These are phyloP conservation scores for Marasmius sp. DNA, from an alignment of 1,284 basidiomycete genomes.

Conservation along the genomic window DNA sequence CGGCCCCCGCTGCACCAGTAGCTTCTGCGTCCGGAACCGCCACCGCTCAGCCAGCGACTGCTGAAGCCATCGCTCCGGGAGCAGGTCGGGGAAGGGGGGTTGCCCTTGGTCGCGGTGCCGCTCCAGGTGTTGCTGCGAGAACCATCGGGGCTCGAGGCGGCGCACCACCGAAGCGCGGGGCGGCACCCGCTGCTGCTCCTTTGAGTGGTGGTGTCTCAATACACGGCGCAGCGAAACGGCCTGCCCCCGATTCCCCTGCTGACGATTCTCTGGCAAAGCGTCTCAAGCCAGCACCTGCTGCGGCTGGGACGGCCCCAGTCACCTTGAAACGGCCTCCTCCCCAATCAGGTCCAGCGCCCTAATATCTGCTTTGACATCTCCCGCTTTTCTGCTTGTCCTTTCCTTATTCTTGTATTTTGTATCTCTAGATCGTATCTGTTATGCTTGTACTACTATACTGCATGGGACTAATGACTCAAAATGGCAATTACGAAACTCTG, in stretches of 20 bases:
- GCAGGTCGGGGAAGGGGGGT: slow-evolving; percentile 30
- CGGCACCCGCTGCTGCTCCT: slow-evolving; percentile 25
- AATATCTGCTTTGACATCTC: not conserved
- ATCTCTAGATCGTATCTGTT: not conserved
- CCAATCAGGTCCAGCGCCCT: slow-evolving; percentile 4
- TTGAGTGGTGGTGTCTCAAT: slow-evolving; percentile 50
- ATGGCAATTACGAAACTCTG: not conserved
- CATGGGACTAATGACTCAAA: not conserved
- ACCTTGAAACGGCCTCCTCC: slow-evolving; percentile 5
- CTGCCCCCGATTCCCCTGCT: slow-evolving; percentile 34
- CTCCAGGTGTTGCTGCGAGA: slow-evolving; percentile 2
- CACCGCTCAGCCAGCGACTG: not conserved
- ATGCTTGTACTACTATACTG: not conserved
- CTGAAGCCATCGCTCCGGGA: not conserved
- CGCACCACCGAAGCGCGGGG: slow-evolving; percentile 39
- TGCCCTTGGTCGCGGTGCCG: slow-evolving; percentile 34
- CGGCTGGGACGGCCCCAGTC: slow-evolving; percentile 3
- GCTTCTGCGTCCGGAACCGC: not conserved
- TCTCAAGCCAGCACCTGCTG: slow-evolving; percentile 46
- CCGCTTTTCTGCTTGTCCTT: not conserved
- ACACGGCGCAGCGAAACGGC: slow-evolving; percentile 70
- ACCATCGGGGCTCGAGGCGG: slow-evolving; percentile 35
- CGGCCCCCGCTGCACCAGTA: not conserved
- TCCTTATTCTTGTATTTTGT: slow-evolving; percentile 3
- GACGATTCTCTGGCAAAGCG: slow-evolving; percentile 72